phyloP scores from a whole-genome alignment of 83 land plant species.

The Isoetes engelmannii region DNA sequence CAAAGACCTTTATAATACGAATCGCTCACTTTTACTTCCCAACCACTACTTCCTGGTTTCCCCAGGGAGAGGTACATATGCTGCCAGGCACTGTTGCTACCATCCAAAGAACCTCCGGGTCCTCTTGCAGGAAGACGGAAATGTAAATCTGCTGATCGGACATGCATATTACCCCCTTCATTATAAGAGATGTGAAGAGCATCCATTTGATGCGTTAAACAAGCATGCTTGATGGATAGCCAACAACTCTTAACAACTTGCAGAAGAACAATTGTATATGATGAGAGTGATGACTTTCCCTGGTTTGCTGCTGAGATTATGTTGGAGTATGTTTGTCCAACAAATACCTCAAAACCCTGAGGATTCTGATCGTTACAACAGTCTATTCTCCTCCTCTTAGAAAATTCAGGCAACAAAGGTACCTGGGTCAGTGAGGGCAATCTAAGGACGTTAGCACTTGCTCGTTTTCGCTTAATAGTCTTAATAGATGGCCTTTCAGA shows the following conservation, averaged over 20 bases:
- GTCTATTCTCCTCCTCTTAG: conserved; percentile 54
- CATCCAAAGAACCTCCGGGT: conserved; percentile 14
- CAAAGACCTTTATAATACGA: conserved; percentile 70
- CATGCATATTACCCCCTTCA: conserved; percentile 66
- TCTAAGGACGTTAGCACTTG: no score
- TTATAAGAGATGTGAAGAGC: conserved; percentile 70
- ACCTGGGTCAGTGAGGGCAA: no score
- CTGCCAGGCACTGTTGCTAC: conserved; percentile 54
- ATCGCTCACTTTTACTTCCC: conserved; percentile 84
- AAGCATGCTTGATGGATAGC: conserved; percentile 85
- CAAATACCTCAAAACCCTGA: conserved; percentile 21
- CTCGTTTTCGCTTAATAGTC: no score
- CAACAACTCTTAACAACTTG: conserved; percentile 86
- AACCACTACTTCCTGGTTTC: conserved; percentile 78
- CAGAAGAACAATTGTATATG: conserved; percentile 60
- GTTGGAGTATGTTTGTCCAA: conserved; percentile 42
- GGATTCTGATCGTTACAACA: conserved; percentile 19
- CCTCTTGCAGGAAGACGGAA: conserved; percentile 66
- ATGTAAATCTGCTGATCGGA: conserved; percentile 60
- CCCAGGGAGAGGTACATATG: conserved; percentile 81
- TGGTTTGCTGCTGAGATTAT: conserved; percentile 72
- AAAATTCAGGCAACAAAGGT: not conserved
- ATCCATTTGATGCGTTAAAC: conserved; percentile 85
- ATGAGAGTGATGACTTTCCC: conserved; percentile 66
- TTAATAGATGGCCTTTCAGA: no score